phyloP scores from a whole-genome alignment of 495 filamentous ascomycete genomes.

The Podospora fimiseda region DNA sequence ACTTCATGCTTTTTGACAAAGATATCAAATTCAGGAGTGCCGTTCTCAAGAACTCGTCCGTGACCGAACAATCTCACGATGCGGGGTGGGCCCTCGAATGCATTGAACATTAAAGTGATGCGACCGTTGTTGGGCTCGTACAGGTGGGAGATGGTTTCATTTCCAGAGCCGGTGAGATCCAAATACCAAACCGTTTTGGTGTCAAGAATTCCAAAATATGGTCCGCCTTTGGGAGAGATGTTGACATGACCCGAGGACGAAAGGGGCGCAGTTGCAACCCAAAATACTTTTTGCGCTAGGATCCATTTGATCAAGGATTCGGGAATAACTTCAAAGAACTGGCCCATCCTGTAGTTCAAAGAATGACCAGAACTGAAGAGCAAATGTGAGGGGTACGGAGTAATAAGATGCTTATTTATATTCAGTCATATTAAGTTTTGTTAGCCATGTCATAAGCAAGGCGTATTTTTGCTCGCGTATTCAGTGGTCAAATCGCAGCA shows the following conservation, averaged over 20 bases:
- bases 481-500: too few relatives aligned
- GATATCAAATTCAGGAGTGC: constrained; percentile 38
- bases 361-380: neutral
- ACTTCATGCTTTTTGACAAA: constrained; percentile 43
- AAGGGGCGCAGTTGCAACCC: constrained; percentile 60
- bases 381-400: neutral
- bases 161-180: constrained; percentile 64
- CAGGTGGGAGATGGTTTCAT: constrained; percentile 65
- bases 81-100: constrained; percentile 56
- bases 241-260: constrained; percentile 53
- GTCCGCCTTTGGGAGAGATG: constrained; percentile 63
- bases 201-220: constrained; percentile 54
- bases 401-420: too few relatives aligned
- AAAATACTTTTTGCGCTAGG: constrained; percentile 58
- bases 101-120: constrained; percentile 65
- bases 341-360: constrained; percentile 50
- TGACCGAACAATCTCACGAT: constrained; percentile 68
- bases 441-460: too few relatives aligned
- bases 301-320: constrained; percentile 52
- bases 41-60: constrained; percentile 58
- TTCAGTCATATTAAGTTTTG: too few relatives aligned
- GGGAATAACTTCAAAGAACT: constrained; percentile 57
- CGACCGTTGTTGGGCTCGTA: constrained; percentile 63
- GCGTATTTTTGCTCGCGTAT: too few relatives aligned
- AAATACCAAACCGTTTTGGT: constrained; percentile 59